Conservation (phyloP, 1,284 basidiomycete species). For the Apiotrichum gracile region DNA sequence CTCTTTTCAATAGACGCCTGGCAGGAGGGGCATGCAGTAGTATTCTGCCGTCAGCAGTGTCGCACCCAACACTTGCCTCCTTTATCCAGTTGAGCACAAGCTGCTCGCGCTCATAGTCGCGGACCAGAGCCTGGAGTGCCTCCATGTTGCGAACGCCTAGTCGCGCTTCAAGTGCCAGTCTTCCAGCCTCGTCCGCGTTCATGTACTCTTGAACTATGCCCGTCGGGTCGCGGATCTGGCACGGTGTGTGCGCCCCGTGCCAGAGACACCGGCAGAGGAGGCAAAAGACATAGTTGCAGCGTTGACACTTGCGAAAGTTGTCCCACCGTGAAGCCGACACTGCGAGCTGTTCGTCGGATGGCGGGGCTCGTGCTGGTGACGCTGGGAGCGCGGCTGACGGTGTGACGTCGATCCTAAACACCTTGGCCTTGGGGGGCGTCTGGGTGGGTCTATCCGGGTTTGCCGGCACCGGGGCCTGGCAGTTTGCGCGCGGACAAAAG, state of each 20-base stretch:
- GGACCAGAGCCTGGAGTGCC: slow-evolving; percentile 4
- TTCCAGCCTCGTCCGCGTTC: slow-evolving; percentile 24
- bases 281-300: slow-evolving; percentile 37
- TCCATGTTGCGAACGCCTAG: slow-evolving; percentile 1
- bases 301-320: slow-evolving; percentile 33
- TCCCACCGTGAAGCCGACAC: slow-evolving; percentile 18
- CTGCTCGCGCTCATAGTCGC: slow-evolving; percentile 5
- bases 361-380: background rate
- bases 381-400: background rate
- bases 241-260: slow-evolving; percentile 43
- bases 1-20: slow-evolving; percentile 42
- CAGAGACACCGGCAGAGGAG: slow-evolving; percentile 37
- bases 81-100: slow-evolving; percentile 34
- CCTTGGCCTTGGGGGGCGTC: background rate
- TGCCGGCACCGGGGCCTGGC: slow-evolving; percentile 28
- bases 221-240: slow-evolving; percentile 12
- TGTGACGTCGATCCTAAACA: slow-evolving; percentile 13
- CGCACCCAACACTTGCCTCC: no score
- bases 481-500: slow-evolving; percentile 40
- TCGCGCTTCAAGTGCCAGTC: background rate
- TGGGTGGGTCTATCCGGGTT: background rate
- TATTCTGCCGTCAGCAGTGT: no score
- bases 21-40: slow-evolving; percentile 41
- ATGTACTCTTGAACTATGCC: slow-evolving; percentile 36
- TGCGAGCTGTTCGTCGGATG: background rate